These are phyloP conservation scores for Blattamonas nauphoetae DNA, from an alignment of 78 protist species.

Conservation along the genomic window DNA sequence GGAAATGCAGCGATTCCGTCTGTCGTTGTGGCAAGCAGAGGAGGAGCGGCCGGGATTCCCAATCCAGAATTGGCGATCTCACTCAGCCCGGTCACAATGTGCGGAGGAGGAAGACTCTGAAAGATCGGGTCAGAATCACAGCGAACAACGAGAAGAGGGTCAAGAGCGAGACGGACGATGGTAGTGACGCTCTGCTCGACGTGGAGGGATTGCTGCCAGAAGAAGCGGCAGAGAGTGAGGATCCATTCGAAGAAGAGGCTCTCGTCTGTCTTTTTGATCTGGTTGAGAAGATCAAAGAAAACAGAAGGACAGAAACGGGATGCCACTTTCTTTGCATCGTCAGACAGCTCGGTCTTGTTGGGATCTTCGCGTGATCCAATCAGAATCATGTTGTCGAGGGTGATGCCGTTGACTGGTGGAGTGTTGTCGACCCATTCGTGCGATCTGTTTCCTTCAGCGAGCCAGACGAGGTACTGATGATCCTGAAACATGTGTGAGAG, in stretches of 20 bases:
- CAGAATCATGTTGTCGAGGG: no score
- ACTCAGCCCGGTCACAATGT: no score
- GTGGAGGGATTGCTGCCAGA: neutral
- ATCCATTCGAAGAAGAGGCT: neutral
- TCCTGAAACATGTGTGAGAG: no score
- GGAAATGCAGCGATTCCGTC: neutral
- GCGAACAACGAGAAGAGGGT: neutral
- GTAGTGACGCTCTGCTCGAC: neutral
- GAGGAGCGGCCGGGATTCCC: neutral
- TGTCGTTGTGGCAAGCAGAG: neutral
- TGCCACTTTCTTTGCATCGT: no score
- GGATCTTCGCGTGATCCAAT: no score
- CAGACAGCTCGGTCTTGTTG: no score
- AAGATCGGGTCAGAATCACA: neutral
- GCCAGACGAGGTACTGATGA: no score
- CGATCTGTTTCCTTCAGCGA: no score
- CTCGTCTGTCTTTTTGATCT: neutral
- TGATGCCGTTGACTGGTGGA: no score
- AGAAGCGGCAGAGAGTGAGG: neutral
- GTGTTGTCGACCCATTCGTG: no score
- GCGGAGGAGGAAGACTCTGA: no score
- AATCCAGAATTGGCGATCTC: neutral
- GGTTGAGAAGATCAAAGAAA: neutral
- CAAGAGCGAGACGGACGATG: neutral
- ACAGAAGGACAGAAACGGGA: neutral